Conservation (phyloP, 2,329 filamentous ascomycete genomes). For the Zasmidium cellare region DNA sequence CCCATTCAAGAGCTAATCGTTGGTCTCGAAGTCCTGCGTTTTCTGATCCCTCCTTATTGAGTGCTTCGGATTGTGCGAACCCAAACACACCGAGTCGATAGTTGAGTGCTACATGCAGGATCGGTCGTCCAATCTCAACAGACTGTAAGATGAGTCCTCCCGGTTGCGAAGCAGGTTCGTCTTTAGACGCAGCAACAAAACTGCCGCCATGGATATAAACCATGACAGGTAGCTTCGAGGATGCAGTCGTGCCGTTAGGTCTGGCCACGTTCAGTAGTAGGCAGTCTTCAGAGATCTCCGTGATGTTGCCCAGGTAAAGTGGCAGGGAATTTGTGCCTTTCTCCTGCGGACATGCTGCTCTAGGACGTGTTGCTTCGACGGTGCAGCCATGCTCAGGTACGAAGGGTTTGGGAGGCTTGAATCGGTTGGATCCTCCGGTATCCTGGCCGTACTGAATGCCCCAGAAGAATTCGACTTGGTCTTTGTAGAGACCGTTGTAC, state of each 20-base stretch:
- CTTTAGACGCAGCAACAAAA: slow-evolving; percentile 23
- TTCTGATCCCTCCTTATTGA: slow-evolving; percentile 34
- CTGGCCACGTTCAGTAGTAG: slow-evolving; percentile 30
- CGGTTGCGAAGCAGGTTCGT: slow-evolving; percentile 40
- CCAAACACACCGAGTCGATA: slow-evolving; percentile 41
- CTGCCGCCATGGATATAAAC: slow-evolving; percentile 32
- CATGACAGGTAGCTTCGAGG: slow-evolving; percentile 40
- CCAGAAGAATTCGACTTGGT: slow-evolving; percentile 35
- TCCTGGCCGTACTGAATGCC: slow-evolving; percentile 36
- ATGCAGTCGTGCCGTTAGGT: slow-evolving; percentile 22
- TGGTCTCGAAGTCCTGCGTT: slow-evolving; percentile 59
- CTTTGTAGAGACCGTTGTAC: slow-evolving; percentile 28
- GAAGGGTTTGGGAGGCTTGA: slow-evolving; percentile 32
- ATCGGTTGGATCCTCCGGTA: slow-evolving; percentile 32
- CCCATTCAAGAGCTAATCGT: slow-evolving; percentile 59
- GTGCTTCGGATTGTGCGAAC: slow-evolving; percentile 36
- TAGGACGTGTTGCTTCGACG: slow-evolving; percentile 30
- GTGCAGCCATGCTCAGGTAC: slow-evolving; percentile 20
- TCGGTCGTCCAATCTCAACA: slow-evolving; percentile 42
- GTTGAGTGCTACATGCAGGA: slow-evolving; percentile 35
- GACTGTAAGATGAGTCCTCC: slow-evolving; percentile 51
- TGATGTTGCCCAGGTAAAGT: slow-evolving; percentile 15
- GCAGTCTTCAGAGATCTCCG: slow-evolving; percentile 29
- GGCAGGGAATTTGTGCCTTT: slow-evolving; percentile 3
- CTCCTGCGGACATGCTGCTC: slow-evolving; percentile 34